Base-by-base conservation (phyloP, 148 eudicot genomes). In the Limonium bicolor region DNA sequence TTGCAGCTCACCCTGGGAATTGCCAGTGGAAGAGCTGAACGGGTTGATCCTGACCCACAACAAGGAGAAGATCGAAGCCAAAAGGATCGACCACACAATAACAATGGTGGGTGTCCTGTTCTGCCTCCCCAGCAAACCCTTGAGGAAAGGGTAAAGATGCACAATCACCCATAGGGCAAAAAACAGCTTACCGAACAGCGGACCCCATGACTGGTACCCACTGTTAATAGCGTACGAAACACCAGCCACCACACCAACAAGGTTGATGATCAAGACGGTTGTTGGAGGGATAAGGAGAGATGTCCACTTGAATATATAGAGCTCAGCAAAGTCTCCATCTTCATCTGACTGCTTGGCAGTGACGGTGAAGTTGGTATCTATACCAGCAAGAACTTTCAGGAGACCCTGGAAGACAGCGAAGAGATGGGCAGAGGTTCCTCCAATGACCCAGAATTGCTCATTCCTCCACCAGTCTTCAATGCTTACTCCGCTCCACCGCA, bases 391-490 rank as follows among this genome's bases (percentile, higher is more conserved):
- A 14, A 80, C 90, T 64, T 80, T 80, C 37, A 80, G 16, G 35
- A 80, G 61, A 41, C 90, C 90, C 62, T 80, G 90, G 72, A 80
- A 80, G 59, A 80, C 84, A 2, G 90, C 90, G 38, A 80, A 73
- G 12, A 76, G 72, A 59, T 80, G 90, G 20, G 90, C 90, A 1
- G 90, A 80, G 10, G 90, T 80, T 13, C 90, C 90, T 35, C 83
- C 90, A 13, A 76, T 80, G 63, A 80, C 90, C 90, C 90, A 80
- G 41, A 80, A 80, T 61, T 80, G 90, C 20, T 80, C 90, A 29
- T 80, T 80, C 56, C 90, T 76, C 90, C 90, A 80, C 90, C 84
- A 80, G 57, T 70, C 90, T 21, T 80, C 84, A 2, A 80, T 71
- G 18, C 74, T 58, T 6, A 80, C 90, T 32, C 84, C 83, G 27